Conservation (phyloP, 495 filamentous ascomycete genomes). For the Penicilliopsis zonata region DNA sequence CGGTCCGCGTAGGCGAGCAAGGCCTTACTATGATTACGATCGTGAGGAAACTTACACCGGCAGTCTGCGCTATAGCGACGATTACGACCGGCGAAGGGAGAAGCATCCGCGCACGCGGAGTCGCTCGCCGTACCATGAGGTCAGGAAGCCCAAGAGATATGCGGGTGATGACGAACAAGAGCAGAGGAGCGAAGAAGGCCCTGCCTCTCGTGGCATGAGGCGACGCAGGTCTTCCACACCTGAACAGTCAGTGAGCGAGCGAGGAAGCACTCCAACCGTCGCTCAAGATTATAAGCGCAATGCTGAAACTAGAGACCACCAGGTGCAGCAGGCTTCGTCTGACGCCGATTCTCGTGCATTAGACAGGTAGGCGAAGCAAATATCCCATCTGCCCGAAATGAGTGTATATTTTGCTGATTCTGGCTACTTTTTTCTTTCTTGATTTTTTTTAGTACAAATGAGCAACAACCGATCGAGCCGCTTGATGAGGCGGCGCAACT, state of each 20-base stretch:
- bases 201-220: slow-evolving; percentile 12
- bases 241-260: slow-evolving; percentile 60
- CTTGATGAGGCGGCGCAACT: slow-evolving; percentile 70
- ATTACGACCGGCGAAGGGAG: slow-evolving; percentile 42
- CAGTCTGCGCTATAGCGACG: slow-evolving; percentile 41
- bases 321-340: slow-evolving; percentile 39
- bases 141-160: slow-evolving; percentile 31
- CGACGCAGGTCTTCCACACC: slow-evolving; percentile 24
- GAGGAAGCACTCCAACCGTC: slow-evolving; percentile 41
- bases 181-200: slow-evolving; percentile 8
- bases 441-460: slow-evolving; percentile 6
- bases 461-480: slow-evolving; percentile 28
- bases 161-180: slow-evolving; percentile 25
- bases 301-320: slow-evolving; percentile 55
- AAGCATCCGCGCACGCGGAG: slow-evolving; percentile 60
- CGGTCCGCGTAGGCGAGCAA: slow-evolving; percentile 18
- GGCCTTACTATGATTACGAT: slow-evolving; percentile 56
- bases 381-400: too few relatives aligned
- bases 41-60: slow-evolving; percentile 37
- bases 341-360: slow-evolving; percentile 9
- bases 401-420: background rate
- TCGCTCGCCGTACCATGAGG: slow-evolving; percentile 38
- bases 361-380: slow-evolving; percentile 39
- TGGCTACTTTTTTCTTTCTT: background rate
- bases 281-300: slow-evolving; percentile 45